These are phyloP conservation scores for Graphiopsis chlorocephala DNA, from an alignment of 2,329 filamentous ascomycete species.

Conservation along the genomic window DNA sequence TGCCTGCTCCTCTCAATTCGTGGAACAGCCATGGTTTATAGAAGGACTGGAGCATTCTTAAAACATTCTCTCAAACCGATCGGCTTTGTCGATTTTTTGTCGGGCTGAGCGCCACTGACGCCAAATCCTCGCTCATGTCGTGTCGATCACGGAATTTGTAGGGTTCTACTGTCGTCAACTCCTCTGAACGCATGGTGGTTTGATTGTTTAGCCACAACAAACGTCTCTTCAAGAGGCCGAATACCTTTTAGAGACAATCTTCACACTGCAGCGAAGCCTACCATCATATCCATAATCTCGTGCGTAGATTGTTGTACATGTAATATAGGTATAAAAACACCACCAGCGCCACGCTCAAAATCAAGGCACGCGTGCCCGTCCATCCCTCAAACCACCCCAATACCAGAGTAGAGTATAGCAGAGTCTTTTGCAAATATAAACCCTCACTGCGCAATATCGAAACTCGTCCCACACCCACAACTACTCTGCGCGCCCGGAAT, in stretches of 20 bases:
- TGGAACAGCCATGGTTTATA: background rate
- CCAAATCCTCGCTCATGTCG: background rate
- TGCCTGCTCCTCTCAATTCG: background rate
- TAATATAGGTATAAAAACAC: background rate
- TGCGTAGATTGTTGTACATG: background rate
- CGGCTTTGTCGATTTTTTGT: background rate
- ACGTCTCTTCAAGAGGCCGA: background rate
- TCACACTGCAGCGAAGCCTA: background rate
- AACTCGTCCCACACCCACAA: conserved; percentile 96
- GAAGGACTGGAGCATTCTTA: too few relatives aligned
- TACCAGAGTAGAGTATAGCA: background rate
- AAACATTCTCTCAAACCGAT: background rate
- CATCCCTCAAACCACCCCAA: background rate
- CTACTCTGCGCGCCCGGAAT: conserved; percentile 90
- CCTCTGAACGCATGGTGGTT: too few relatives aligned
- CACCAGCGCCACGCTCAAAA: conserved; percentile 11
- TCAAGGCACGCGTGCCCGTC: background rate
- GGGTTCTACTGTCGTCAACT: background rate
- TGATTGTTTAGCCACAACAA: too few relatives aligned
- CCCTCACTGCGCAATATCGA: conserved; percentile 68
- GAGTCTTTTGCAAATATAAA: too few relatives aligned
- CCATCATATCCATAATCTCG: background rate
- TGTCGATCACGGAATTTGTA: background rate
- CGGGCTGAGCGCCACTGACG: background rate
- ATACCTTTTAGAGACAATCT: background rate